phyloP scores from a whole-genome alignment of 2,329 filamentous ascomycete species.

The Alternaria viburni region DNA sequence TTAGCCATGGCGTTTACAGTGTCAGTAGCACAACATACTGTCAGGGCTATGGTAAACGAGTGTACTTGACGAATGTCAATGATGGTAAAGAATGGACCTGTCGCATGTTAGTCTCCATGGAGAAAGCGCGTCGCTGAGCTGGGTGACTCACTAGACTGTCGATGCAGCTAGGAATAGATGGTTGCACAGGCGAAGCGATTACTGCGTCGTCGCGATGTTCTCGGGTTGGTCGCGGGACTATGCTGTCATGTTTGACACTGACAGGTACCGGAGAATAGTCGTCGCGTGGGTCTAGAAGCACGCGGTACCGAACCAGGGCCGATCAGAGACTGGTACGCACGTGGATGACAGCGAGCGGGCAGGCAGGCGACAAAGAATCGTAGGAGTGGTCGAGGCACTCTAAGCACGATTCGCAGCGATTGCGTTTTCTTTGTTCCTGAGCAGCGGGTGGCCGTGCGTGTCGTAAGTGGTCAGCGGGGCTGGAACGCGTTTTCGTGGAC shows the following conservation, averaged over 20 bases:
- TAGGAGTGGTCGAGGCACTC: constrained; percentile 5
- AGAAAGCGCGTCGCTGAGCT: not conserved
- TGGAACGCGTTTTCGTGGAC: constrained; percentile 8
- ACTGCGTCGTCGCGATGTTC: constrained; percentile 31
- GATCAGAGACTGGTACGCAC: constrained; percentile 23
- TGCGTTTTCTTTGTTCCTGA: constrained; percentile 32
- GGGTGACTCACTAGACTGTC: constrained; percentile 46
- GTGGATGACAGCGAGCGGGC: constrained; percentile 20
- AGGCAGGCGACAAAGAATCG: constrained; percentile 23
- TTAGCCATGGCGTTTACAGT: constrained; percentile 19
- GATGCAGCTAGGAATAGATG: constrained; percentile 39
- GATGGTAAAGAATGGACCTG: constrained; percentile 48
- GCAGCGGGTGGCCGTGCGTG: constrained; percentile 27
- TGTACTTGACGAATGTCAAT: constrained; percentile 58
- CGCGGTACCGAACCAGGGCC: constrained; percentile 21
- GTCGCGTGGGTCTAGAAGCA: constrained; percentile 26
- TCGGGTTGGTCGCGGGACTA: constrained; percentile 34
- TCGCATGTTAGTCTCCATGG: constrained; percentile 17
- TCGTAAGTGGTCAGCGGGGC: constrained; percentile 24
- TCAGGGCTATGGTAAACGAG: constrained; percentile 56
- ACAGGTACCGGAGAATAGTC: constrained; percentile 25
- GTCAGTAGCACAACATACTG: constrained; percentile 33
- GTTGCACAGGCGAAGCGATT: constrained; percentile 31
- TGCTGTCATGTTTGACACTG: constrained; percentile 44
- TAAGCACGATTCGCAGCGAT: constrained; percentile 6